Evolutionary conservation across 2,329 filamentous ascomycete species (phyloP), one percentile per base, ranked within the genome.

Genomic region (Ophiostoma fasciatum): DNA sequence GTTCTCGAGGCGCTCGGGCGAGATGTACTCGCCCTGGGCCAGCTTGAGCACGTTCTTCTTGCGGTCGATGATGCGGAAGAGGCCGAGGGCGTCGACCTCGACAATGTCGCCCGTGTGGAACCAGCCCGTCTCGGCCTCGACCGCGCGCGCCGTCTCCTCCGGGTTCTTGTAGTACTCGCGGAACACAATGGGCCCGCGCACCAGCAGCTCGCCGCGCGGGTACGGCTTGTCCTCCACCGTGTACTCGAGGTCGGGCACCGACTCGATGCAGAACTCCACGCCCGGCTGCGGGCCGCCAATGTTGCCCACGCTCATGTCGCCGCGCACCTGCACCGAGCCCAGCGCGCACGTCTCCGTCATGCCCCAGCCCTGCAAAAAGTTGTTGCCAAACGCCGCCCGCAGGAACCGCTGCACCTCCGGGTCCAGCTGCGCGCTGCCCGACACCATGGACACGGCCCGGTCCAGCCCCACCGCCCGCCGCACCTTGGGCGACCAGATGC

Each of bases 11-110:
- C 87, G 82, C 62, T 98, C 90, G 12, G 90, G 90, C 2, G 87
- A 94, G 50, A 98, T 84, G 61, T 98, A 98, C 62, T 98, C 90
- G 56, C 90, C 90, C 59, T 98, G 90, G 0, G 88, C 78, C 38
- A 98, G 74, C 70, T 98, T 98, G 53, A 98, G 74, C n/a, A 98
- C 83, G 60, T 96, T 96, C 79, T 98, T 98, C 61, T 85, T 79
- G 49, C 90, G 85, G 59, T 98, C 90, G 49, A 98, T 79, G 58
- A 98, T 93, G 58, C 74, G 77, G 65, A 96, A 79, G 42, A 87
- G 82, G 43, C 90, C 90, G 51, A 82, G 59, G 46, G 76, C 75
- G 57, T 98, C 90, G 18, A 98, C 67, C 45, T 77, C 72, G 51
- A 76, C 83, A 46, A 98, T 88, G 50, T 98, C 90, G 37, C 90